Conservation (phyloP, 2,329 filamentous ascomycete species). For the Hirsutella thompsonii region DNA sequence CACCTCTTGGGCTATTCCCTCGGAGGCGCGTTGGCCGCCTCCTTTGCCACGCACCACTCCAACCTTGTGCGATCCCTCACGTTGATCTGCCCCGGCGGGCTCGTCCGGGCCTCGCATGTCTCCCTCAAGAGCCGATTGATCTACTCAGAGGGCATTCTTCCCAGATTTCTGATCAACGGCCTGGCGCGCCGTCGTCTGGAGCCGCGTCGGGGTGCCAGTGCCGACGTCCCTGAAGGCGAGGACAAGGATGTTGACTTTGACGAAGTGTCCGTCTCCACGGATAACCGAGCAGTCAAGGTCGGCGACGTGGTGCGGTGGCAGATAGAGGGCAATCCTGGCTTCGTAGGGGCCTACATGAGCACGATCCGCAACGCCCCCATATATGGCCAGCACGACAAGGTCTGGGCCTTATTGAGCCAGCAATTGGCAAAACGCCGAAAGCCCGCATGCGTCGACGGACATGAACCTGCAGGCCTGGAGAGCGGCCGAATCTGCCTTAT, state of each 20-base stretch:
- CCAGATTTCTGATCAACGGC: constrained; percentile 40
- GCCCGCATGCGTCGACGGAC: not conserved
- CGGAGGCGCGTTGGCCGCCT: constrained; percentile 59
- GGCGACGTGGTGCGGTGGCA: constrained; percentile 58
- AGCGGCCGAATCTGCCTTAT: constrained; percentile 48
- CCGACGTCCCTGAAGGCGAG: constrained; percentile 25
- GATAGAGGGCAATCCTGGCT: constrained; percentile 50
- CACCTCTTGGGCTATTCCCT: constrained; percentile 68
- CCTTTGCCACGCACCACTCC: constrained; percentile 59
- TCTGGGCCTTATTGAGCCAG: constrained; percentile 46
- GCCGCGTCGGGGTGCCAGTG: constrained; percentile 22
- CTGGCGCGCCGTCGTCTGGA: constrained; percentile 38
- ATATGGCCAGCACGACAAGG: constrained; percentile 39
- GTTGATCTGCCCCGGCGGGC: constrained; percentile 54
- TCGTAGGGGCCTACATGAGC: constrained; percentile 57
- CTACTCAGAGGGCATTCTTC: constrained; percentile 47
- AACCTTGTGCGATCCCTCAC: constrained; percentile 48
- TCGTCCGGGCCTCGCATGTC: constrained; percentile 52
- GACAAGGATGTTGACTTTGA: constrained; percentile 29
- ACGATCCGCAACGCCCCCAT: constrained; percentile 60
- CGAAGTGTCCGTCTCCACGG: constrained; percentile 21
- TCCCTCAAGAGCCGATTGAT: constrained; percentile 47
- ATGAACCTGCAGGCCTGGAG: constrained; percentile 16
- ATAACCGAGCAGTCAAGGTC: constrained; percentile 35
- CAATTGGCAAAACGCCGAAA: constrained; percentile 22